phyloP scores from a whole-genome alignment of 2,329 filamentous ascomycete genomes.

The Apiospora rasikravindrae region DNA sequence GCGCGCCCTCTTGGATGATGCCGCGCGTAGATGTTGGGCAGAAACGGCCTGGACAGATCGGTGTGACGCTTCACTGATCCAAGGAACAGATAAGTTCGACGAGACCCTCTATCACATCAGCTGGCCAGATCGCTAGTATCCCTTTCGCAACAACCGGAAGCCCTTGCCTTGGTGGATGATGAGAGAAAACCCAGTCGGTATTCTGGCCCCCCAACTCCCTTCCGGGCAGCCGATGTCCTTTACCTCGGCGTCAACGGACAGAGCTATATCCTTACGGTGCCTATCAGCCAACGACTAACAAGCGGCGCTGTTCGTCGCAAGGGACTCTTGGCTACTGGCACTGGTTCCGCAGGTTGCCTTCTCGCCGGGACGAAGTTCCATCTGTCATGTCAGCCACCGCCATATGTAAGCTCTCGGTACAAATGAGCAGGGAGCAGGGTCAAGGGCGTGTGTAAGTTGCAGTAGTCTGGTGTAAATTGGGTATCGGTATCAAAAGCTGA shows the following conservation, averaged over 20 bases:
- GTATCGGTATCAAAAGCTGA: slow-evolving; percentile 1
- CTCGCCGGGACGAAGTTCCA: not conserved
- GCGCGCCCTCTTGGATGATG: not conserved
- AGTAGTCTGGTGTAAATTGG: slow-evolving; percentile 8
- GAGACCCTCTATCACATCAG: not conserved
- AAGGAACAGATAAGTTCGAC: not conserved
- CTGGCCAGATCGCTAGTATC: not conserved
- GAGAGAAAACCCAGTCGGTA: not conserved
- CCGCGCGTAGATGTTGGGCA: slow-evolving; percentile 9
- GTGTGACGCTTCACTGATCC: not conserved
- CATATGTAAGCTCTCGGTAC: not conserved
- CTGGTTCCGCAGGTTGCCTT: not conserved
- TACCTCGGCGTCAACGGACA: slow-evolving; percentile 5
- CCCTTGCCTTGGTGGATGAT: no score
- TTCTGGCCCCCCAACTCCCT: slow-evolving; percentile 5
- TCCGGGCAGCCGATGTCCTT: not conserved
- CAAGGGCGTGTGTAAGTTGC: not conserved
- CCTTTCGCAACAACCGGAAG: not conserved
- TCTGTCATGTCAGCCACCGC: slow-evolving; percentile 12
- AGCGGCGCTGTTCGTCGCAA: not conserved
- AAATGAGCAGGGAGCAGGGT: not conserved
- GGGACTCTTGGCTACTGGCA: not conserved
- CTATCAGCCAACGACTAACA: slow-evolving; percentile 5
- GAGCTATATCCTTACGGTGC: not conserved
- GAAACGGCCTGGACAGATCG: not conserved